Percentiles rank a stretch among this genome's conserved stretches.
Evolutionary conservation across 2,329 filamentous ascomycete genomes (phyloP).

Genomic region (Paecilomyces formosus): DNA sequence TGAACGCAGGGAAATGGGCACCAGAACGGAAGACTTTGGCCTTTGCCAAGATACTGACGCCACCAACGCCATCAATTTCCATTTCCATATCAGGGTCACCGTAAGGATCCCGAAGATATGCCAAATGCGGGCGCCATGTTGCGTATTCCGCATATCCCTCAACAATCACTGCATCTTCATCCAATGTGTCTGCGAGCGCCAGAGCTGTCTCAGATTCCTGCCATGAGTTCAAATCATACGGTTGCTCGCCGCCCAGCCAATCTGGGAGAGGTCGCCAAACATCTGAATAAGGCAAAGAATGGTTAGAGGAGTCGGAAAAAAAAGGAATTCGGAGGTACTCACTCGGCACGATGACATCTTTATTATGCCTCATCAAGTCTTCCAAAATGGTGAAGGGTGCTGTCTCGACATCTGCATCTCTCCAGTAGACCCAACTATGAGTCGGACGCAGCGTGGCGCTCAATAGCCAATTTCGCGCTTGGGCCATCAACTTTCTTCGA

Average conservation of each 20-base stretch:
- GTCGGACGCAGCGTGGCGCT: slow-evolving; percentile 89
- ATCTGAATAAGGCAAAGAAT: slow-evolving; percentile 47
- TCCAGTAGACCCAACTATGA: slow-evolving; percentile 99
- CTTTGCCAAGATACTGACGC: slow-evolving; percentile 95
- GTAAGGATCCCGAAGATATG: slow-evolving; percentile 92
- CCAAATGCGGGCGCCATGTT: slow-evolving; percentile 94
- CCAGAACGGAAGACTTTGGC: slow-evolving; percentile 90
- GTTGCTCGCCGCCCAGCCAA: slow-evolving; percentile 97
- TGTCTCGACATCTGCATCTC: slow-evolving; percentile 96
- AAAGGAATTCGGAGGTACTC: slow-evolving; percentile 37
- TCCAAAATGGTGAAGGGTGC: slow-evolving; percentile 95
- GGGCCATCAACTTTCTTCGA: slow-evolving; percentile 92
- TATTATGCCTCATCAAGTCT: slow-evolving; percentile 97
- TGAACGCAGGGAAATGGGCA: slow-evolving; percentile 96
- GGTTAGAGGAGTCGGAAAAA: neutral
- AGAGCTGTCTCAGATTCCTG: slow-evolving; percentile 97
- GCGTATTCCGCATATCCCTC: slow-evolving; percentile 98
- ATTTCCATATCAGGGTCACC: slow-evolving; percentile 99
- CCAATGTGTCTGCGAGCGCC: slow-evolving; percentile 84
- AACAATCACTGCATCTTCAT: slow-evolving; percentile 97
- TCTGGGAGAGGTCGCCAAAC: slow-evolving; percentile 98
- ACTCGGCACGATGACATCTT: slow-evolving; percentile 98
- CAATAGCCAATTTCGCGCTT: slow-evolving; percentile 93
- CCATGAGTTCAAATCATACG: slow-evolving; percentile 98
- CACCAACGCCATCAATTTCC: slow-evolving; percentile 96